Percentiles rank a stretch among this genome's conserved stretches.
phyloP scores from a whole-genome alignment of 768 basidiomycete species.

The Jaapia argillacea region DNA sequence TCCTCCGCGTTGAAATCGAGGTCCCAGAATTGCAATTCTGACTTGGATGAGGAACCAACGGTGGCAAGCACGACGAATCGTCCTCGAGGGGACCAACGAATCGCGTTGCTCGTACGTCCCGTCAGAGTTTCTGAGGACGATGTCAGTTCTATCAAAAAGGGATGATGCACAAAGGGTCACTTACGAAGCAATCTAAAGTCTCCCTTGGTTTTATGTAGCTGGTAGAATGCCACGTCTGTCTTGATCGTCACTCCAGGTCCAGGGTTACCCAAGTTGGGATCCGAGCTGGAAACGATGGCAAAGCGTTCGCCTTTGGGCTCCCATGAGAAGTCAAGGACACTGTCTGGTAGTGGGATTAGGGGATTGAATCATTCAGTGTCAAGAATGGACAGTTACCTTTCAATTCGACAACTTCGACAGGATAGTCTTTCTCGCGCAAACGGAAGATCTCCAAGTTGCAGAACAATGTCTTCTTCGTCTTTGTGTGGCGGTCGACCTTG shows the following conservation, averaged over 20 bases:
- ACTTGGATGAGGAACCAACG: constrained; percentile 90
- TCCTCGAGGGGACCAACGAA: constrained; percentile 94
- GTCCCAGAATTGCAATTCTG: constrained; percentile 98
- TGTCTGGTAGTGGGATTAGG: constrained; percentile 42
- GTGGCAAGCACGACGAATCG: constrained; percentile 94
- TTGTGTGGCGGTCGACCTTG: constrained; percentile 97
- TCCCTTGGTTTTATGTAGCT: constrained; percentile 84
- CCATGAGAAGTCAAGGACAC: constrained; percentile 96
- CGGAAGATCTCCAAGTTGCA: constrained; percentile 98
- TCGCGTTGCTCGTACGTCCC: constrained; percentile 81
- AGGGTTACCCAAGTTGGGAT: constrained; percentile 87
- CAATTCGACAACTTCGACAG: constrained; percentile 94
- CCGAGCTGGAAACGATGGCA: constrained; percentile 88
- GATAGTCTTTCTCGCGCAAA: constrained; percentile 93
- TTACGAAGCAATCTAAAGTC: constrained; percentile 87
- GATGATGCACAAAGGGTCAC: constrained; percentile 14
- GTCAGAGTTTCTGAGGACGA: constrained; percentile 54
- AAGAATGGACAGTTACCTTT: constrained; percentile 37
- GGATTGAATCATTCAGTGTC: not conserved
- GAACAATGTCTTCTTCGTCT: constrained; percentile 97
- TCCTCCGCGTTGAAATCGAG: constrained; percentile 79
- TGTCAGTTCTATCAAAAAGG: constrained; percentile 4
- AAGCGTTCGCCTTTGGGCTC: constrained; percentile 97
- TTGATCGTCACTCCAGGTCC: constrained; percentile 91
- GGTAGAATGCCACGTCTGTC: constrained; percentile 94